Evolutionary conservation across 306 rosid genomes (phyloP), one percentile per base, ranked within the genome.

Genomic region (Ormosia emarginata): DNA sequence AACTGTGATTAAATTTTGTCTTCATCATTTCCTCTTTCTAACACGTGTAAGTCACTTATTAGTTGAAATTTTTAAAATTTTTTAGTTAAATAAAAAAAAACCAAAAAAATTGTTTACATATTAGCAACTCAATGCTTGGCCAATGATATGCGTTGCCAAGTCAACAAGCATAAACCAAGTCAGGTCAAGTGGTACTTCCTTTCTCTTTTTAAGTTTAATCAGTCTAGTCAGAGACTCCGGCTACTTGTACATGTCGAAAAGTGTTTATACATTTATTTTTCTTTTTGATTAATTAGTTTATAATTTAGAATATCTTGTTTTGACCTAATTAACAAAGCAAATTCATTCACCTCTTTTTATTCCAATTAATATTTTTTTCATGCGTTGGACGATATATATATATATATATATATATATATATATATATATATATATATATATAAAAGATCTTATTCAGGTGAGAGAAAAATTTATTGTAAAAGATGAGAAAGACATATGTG

Each of bases 141-240:
- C 41, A 57, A 57, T 57, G 14, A 74, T 40, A 41, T 40, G 24
- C 12, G 8, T 79, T 79, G 76, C 41, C 10, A n/a, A 70, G 71
- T 79, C 78, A 32, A 69, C 39, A 79, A 30, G 64, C 11, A 8
- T 34, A 13, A 6, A 46, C 30, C n/a, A 13, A 13, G 32, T 44
- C 66, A 14, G 30, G 62, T 58, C 63, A 43, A 78, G 32, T 14
- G 32, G 10, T 4, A 15, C 43, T 63, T 65, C 5, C 32, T 0
- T 5, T 4, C 12, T 12, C 4, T 36, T 12, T 36, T 14, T 58
- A 57, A 17, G 2, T 0, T 18, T 11, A 49, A 17, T 18, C n/a
- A 18, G 50, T 76, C 71, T 14, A 30, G 74, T 81, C 80, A 81
- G 75, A 73, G 47, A 73, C 75, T 44, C 17, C 75, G 68, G 84